Conservation (phyloP, 2,329 filamentous ascomycete genomes). For the Aspergillus viridinutans region DNA sequence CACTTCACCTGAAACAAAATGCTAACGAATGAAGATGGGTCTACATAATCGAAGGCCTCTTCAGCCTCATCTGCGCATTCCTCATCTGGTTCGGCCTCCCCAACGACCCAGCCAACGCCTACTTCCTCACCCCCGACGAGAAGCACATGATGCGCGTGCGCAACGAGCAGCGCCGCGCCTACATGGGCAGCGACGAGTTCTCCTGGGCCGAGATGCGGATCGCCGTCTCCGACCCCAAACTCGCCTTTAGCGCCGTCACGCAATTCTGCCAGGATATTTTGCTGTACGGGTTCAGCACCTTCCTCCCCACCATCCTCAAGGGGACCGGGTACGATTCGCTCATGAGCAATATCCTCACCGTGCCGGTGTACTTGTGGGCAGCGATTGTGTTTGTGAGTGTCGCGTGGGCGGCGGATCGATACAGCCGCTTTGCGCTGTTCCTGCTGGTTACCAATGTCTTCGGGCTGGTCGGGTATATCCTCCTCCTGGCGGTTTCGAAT, state of each 20-base stretch:
- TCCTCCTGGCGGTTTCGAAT: conserved; percentile 47
- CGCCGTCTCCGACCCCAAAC: conserved; percentile 48
- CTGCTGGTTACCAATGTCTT: conserved; percentile 39
- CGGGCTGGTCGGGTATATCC: conserved; percentile 48
- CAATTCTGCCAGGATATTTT: conserved; percentile 53
- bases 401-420: conserved; percentile 47
- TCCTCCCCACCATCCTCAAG: conserved; percentile 54
- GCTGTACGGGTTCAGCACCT: conserved; percentile 56
- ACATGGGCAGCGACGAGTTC: conserved; percentile 50
- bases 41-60: conserved; percentile 49
- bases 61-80: conserved; percentile 41
- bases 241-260: conserved; percentile 47
- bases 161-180: conserved; percentile 42
- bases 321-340: conserved; percentile 51
- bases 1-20: neutral
- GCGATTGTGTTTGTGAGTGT: conserved; percentile 44
- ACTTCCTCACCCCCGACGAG: conserved; percentile 48
- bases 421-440: conserved; percentile 26
- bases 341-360: conserved; percentile 51
- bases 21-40: conserved; percentile 33
- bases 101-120: conserved; percentile 45
- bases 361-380: conserved; percentile 54
- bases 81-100: conserved; percentile 48
- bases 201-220: conserved; percentile 49
- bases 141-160: conserved; percentile 50